phyloP scores from a whole-genome alignment of 169 alveolate genomes.

The Cryptosporidium sp. region DNA sequence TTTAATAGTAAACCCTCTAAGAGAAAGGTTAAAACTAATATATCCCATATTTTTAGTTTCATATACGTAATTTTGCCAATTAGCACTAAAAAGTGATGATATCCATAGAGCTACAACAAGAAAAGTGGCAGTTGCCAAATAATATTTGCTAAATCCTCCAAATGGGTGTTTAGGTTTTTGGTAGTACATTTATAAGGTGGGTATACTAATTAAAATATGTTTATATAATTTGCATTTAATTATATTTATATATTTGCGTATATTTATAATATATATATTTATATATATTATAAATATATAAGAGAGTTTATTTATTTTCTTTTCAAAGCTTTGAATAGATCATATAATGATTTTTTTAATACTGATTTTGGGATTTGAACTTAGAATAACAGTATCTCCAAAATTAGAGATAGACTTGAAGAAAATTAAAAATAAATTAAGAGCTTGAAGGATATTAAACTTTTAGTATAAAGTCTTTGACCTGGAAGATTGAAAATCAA shows the following conservation, averaged over 20 bases:
- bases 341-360: too few species aligned
- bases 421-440: not conserved
- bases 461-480: not conserved
- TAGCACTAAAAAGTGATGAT: conserved; percentile 41
- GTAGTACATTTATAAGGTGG: not conserved
- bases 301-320: not conserved
- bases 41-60: conserved; percentile 61
- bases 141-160: conserved; percentile 27
- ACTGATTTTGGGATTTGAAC: too few species aligned
- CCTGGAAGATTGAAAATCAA: not conserved
- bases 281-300: not conserved
- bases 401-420: too few species aligned
- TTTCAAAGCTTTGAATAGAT: not conserved
- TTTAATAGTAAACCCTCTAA: conserved; percentile 48
- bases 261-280: not conserved
- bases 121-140: conserved; percentile 25
- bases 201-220: too few species aligned
- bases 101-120: conserved; percentile 43
- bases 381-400: not conserved
- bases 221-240: not conserved
- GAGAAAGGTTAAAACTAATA: conserved; percentile 37
- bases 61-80: conserved; percentile 56
- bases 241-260: not conserved
- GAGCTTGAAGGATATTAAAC: not conserved
- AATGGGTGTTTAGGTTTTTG: conserved; percentile 20